Conservation (phyloP, 768 basidiomycete species). For the Agaricus bisporus region DNA sequence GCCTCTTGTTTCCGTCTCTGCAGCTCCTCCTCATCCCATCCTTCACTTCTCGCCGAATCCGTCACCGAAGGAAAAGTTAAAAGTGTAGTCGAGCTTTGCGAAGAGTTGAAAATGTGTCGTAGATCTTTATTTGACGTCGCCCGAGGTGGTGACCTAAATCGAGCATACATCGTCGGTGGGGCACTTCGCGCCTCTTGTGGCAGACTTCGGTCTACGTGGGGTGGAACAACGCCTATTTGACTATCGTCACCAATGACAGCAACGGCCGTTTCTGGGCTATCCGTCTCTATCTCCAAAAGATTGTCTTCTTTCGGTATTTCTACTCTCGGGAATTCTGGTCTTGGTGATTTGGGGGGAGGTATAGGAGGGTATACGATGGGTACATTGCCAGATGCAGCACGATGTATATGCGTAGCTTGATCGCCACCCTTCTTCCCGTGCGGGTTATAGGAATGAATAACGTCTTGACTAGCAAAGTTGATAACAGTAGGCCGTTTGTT, state of each 20-base stretch:
- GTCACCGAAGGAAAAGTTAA: slow-evolving; percentile 47
- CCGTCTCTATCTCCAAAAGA: slow-evolving; percentile 24
- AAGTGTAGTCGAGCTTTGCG: slow-evolving; percentile 27
- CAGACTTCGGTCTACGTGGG: slow-evolving; percentile 17
- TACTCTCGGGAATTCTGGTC: slow-evolving; percentile 4
- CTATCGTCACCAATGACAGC: slow-evolving; percentile 10
- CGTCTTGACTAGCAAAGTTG: slow-evolving; percentile 71
- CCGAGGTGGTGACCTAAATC: slow-evolving; percentile 16
- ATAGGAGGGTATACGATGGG: slow-evolving; percentile 27
- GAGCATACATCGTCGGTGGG: slow-evolving; percentile 35
- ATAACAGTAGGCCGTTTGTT: slow-evolving; percentile 48
- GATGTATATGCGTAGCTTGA: slow-evolving; percentile 42
- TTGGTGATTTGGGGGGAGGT: slow-evolving; percentile 16
- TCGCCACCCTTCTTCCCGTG: slow-evolving; percentile 43
- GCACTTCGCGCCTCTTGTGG: slow-evolving; percentile 38
- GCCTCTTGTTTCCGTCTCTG: slow-evolving; percentile 30
- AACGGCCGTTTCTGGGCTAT: slow-evolving; percentile 5
- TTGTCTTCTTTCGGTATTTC: slow-evolving; percentile 18
- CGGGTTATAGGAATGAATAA: slow-evolving; percentile 69
- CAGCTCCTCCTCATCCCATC: slow-evolving; percentile 30
- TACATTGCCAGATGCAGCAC: slow-evolving; percentile 30
- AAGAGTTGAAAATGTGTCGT: slow-evolving; percentile 29
- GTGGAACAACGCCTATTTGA: slow-evolving; percentile 28
- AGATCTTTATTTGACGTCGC: slow-evolving; percentile 25
- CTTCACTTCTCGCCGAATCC: slow-evolving; percentile 38